Conservation (phyloP, 2,329 filamentous ascomycete species). For the Hypomyces perniciosus region DNA sequence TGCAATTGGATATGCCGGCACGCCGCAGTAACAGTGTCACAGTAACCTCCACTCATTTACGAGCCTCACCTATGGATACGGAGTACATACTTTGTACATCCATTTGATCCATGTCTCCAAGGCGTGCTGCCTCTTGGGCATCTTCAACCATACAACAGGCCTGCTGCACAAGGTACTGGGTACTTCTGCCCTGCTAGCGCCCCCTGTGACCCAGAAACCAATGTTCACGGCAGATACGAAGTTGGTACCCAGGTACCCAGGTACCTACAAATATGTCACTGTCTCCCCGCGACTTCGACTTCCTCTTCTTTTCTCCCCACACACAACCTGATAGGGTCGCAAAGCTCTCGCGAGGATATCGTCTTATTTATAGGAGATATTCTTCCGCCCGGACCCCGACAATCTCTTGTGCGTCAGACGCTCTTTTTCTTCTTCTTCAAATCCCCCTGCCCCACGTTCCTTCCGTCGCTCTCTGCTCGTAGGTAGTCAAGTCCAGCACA, state of each 20-base stretch:
- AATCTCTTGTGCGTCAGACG: constrained; percentile 34
- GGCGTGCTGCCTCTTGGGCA: too few relatives aligned
- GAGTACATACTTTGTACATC: too few relatives aligned
- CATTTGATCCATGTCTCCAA: too few relatives aligned
- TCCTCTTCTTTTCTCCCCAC: constrained; percentile 43
- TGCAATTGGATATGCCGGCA: too few relatives aligned
- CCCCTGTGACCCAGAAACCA: constrained; percentile 12
- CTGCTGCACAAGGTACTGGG: not conserved
- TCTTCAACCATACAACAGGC: not conserved
- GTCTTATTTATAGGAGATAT: constrained; percentile 42
- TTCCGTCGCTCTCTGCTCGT: constrained; percentile 46
- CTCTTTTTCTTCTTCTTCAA: constrained; percentile 27
- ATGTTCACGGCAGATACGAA: constrained; percentile 4
- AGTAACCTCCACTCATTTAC: not conserved
- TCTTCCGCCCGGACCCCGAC: constrained; percentile 51
- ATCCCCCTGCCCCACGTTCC: constrained; percentile 36
- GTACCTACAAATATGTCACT: constrained; percentile 18
- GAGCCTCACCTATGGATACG: not conserved
- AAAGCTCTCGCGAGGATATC: constrained; percentile 49
- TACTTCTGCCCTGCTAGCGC: constrained; percentile 1
- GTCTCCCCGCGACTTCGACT: constrained; percentile 18
- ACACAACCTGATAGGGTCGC: constrained; percentile 53
- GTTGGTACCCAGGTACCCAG: constrained; percentile 4
- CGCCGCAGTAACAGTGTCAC: not conserved
- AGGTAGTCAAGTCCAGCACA: constrained; percentile 20